Base-by-base conservation (phyloP, 2,329 filamentous ascomycete species). In the Clarireedia homoeocarpa region DNA sequence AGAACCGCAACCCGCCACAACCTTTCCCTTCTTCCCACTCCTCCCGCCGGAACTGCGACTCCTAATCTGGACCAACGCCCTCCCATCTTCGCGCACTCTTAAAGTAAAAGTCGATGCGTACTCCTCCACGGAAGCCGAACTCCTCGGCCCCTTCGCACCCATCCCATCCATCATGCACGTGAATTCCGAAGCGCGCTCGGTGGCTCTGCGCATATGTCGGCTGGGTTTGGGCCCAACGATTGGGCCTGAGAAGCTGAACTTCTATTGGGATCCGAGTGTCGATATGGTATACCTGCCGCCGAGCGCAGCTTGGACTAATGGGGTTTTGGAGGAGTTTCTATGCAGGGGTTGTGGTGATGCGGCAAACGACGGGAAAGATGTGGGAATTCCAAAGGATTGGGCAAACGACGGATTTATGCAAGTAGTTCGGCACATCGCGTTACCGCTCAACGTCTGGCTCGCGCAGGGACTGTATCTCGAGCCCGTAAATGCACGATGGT, bases 161-260 rank as follows among this genome's bases (percentile, higher is more conserved):
- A 51, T 46, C 56, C 24, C 62, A 58, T 34, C 55, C 57, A 44
- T 57, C 59, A 48, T 59, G 53, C 51, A 53, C 4, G 51, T 53
- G 15, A 48, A 48, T 17, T 56, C 34, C 1, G 55, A 57, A 39
- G 56, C 62, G 7, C 57, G 56, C 23, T 9, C 2, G 2, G 1
- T 53, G 4, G 51, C 30, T 12, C 10, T 53, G 0, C 30, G 51
- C 1, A 48, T 48, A 12, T 40, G 23, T 5, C 23, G 44, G 20
- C 39, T 27, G 3, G 42, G 44, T 1, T 20, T 48, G 1, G 51
- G 51, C 5, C 51, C 51, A 10, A 38, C 44, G 4, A n/a, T 39
- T 38, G 34, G 6, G 9, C 3, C 5, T 1, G 14, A 20, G 9
- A 14, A 23, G 14, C 39, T 30, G 2, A 20, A 48, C n/a, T 48